phyloP scores from a whole-genome alignment of 495 filamentous ascomycete genomes.

The Delitschia confertaspora region DNA sequence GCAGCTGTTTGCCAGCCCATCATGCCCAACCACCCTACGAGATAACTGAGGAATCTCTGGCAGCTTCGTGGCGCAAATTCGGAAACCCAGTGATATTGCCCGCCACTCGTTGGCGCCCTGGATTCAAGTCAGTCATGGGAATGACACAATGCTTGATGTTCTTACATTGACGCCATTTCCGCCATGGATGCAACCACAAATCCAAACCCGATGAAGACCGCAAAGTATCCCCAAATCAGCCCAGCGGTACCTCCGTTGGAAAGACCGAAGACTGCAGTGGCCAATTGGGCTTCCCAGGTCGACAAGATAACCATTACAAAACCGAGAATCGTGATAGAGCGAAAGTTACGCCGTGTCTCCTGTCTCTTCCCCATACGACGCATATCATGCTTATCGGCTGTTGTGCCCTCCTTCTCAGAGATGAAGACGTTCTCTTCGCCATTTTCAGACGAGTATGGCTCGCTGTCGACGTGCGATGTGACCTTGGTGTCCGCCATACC shows the following conservation, averaged over 20 bases:
- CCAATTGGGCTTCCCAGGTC: slow-evolving; percentile 5
- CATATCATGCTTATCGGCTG: slow-evolving; percentile 16
- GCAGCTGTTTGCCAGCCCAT: slow-evolving; percentile 9
- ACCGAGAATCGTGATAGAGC: slow-evolving; percentile 3
- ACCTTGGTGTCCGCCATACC: slow-evolving; percentile 1
- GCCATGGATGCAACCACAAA: slow-evolving; percentile 10
- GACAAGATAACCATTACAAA: slow-evolving; percentile 5
- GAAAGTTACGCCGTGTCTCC: slow-evolving; percentile 18
- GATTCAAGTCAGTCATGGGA: neutral
- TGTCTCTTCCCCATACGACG: slow-evolving; percentile 23
- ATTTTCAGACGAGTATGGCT: slow-evolving; percentile 7
- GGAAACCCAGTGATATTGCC: slow-evolving; percentile 41
- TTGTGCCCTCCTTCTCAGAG: slow-evolving; percentile 10
- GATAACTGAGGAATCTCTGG: slow-evolving; percentile 35
- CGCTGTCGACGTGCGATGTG: slow-evolving; percentile 8
- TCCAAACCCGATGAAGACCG: slow-evolving; percentile 1
- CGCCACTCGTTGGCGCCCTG: slow-evolving; percentile 18
- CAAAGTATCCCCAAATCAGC: slow-evolving; percentile 11
- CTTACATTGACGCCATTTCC: slow-evolving; percentile 17
- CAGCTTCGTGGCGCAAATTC: slow-evolving; percentile 35
- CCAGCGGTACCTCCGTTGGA: slow-evolving; percentile 16
- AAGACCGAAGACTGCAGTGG: slow-evolving; percentile 3
- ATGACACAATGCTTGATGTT: no score
- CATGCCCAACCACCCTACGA: slow-evolving; percentile 33
- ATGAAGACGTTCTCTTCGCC: slow-evolving; percentile 3